These are phyloP conservation scores for Ceriops tagal DNA, from an alignment of 345 rosid genomes.

Conservation along the genomic window DNA sequence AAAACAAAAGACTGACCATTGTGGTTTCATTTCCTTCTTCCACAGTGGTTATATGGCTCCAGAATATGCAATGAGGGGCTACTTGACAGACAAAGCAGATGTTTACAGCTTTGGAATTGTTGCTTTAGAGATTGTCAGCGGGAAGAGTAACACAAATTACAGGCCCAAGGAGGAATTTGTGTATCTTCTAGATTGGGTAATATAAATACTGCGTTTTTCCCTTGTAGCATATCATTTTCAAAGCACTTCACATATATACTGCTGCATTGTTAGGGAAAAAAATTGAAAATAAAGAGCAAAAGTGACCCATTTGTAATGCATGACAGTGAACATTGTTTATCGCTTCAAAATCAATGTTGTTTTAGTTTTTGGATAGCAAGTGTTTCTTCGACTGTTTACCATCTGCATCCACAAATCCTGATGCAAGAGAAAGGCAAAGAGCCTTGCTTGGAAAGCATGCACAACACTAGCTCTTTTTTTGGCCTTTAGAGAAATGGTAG, in stretches of 20 bases:
- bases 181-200: conserved; percentile 91
- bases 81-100: conserved; percentile 90
- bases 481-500: too few relatives aligned
- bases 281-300: too few relatives aligned
- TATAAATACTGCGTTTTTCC: not conserved
- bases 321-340: too few relatives aligned
- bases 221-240: not conserved
- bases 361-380: too few relatives aligned
- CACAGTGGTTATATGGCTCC: conserved; percentile 97
- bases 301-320: too few relatives aligned
- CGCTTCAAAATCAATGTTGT: too few relatives aligned
- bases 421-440: too few relatives aligned
- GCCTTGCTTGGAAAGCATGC: too few relatives aligned
- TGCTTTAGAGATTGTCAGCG: conserved; percentile 78
- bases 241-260: not conserved
- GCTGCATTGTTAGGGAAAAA: too few relatives aligned
- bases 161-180: conserved; percentile 92
- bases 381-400: too few relatives aligned
- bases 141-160: conserved; percentile 91
- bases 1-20: not conserved
- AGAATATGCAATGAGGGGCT: conserved; percentile 96
- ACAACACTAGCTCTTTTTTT: too few relatives aligned
- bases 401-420: too few relatives aligned
- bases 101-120: conserved; percentile 90
- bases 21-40: not conserved